A percentile compares a stretch with the other conserved stretches of the same genome.
phyloP scores from a whole-genome alignment of 2,329 filamentous ascomycete species.

The Podosphaera xanthii region DNA sequence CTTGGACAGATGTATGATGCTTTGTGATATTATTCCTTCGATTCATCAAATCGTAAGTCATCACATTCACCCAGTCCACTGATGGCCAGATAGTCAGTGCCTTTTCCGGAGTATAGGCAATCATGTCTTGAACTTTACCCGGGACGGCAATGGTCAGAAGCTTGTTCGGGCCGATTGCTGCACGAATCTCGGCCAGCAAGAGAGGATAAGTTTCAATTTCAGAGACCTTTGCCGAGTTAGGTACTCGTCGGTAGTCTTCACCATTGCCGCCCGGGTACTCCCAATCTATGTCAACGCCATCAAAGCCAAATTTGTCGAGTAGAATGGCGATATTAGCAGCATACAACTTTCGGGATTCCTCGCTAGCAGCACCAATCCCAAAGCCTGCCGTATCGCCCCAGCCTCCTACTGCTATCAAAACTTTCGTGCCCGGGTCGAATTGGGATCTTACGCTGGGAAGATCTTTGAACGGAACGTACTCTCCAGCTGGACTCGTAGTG shows the following conservation, averaged over 20 bases:
- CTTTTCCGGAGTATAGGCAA: conserved; percentile 37
- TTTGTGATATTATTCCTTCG: conserved; percentile 38
- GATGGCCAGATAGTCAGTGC: conserved; percentile 32
- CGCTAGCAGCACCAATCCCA: conserved; percentile 28
- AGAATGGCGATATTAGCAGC: conserved; percentile 40
- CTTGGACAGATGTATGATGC: conserved; percentile 38
- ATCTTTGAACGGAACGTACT: conserved; percentile 7
- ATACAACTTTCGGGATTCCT: conserved; percentile 30
- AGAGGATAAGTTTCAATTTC: conserved; percentile 42
- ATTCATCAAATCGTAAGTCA: conserved; percentile 52
- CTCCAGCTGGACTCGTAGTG: conserved; percentile 4
- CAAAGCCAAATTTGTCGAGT: conserved; percentile 36
- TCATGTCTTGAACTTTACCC: conserved; percentile 38
- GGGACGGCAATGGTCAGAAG: conserved; percentile 46
- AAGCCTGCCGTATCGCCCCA: conserved; percentile 51
- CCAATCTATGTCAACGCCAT: conserved; percentile 31
- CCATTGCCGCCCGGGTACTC: conserved; percentile 37
- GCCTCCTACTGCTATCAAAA: conserved; percentile 50
- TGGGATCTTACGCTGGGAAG: conserved; percentile 5
- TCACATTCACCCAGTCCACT: conserved; percentile 46
- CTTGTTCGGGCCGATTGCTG: conserved; percentile 30
- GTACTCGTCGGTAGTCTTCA: conserved; percentile 41
- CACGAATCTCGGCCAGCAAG: conserved; percentile 33
- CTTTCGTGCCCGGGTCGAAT: conserved; percentile 30
- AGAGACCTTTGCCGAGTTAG: conserved; percentile 34